Evolutionary conservation across 345 rosid genomes (phyloP), one percentile per base, ranked within the genome.

Genomic region (Erucastrum elatum): DNA sequence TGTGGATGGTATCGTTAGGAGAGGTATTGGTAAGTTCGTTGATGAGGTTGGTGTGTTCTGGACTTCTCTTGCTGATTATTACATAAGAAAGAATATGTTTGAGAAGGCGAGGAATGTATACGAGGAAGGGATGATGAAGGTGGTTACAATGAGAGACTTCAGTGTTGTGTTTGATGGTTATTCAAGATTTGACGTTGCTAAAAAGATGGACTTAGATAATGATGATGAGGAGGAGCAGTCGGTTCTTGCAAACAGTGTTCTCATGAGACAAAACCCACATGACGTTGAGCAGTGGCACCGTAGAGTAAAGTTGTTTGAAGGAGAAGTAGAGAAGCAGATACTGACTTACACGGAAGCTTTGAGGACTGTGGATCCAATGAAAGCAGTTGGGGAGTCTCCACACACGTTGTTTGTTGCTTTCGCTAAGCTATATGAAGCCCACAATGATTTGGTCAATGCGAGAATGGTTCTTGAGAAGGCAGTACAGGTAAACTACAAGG

Each of bases 11-110:
- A 93, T 92, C 58, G 93, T 95, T 33, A 90, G 98, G 75, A 98
- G 97, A 55, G 99, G 98, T 58, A 93, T 93, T 41, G 49, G 49
- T 10, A 41, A 41, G 49, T 41, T 41, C 49, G 11, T 3, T 0
- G 4, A 9, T 11, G 49, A 41, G 10, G 26, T 85, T 90, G 84
- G 64, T 91, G 75, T 95, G 49, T 41, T 41, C 49, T 41, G 98
- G 98, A 95, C 98, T 3, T 92, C 97, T 0, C 91, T 92, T 51
- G 96, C 98, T 1, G 98, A 94, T 85, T 94, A 92, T 79, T 94
- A 92, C 64, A 91, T 94, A 8, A 78, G 95, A 86, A 91, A 97
- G 81, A 0, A 41, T 3, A 41, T 41, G 49, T 3, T 41, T 10
- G 49, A 94, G 90, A 94, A 94, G 84, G 94, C 97, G 0, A 86